Base-by-base conservation (phyloP, 768 basidiomycete species). In the Lentinula aciculospora region DNA sequence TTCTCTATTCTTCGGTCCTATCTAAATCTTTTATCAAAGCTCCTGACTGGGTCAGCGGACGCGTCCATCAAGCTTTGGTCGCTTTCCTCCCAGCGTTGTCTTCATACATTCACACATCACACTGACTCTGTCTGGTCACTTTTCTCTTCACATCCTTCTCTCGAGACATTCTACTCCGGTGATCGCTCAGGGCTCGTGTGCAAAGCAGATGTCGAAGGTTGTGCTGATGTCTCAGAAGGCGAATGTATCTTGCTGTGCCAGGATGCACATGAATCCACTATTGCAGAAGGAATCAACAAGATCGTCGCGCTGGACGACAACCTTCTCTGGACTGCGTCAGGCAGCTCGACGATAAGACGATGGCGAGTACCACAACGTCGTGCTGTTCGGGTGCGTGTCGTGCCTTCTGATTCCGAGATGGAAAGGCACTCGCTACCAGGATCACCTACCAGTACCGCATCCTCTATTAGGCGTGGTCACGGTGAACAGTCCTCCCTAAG, bases 51-150 rank as follows among this genome's bases (percentile, higher is more conserved):
- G 21, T 92, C 91, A 47, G 86, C 91, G 5, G 92, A 94, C 65
- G 86, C 92, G 9, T 93, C 92, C 3, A 82, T 93, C 69, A 98
- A 96, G 68, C 81, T 98, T 28, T 99, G 97, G 97, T 98, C 95
- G 1, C 77, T 98, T 17, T 72, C 81, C 1, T 84, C 92, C 0
- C 94, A 98, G 67, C 81, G 90, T 10, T 96, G 94, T 66, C 73
- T 99, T 15, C 94, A 99, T 66, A 98, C 96, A 1, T 99, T 98
- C 74, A 91, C 92, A 0, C 88, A 98, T 66, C 96, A 98, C 68
- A 85, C 90, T 13, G 93, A 95, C 60, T 90, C 89, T 13, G 94
- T 98, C 46, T 98, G 97, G 96, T 87, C 95, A 0, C 76, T 99
- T 6, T 84, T 83, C 67, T 96, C 94, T 8, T 79, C 84, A 0